Conservation (phyloP, 75 land plant genomes). For the Pinus albicaulis region DNA sequence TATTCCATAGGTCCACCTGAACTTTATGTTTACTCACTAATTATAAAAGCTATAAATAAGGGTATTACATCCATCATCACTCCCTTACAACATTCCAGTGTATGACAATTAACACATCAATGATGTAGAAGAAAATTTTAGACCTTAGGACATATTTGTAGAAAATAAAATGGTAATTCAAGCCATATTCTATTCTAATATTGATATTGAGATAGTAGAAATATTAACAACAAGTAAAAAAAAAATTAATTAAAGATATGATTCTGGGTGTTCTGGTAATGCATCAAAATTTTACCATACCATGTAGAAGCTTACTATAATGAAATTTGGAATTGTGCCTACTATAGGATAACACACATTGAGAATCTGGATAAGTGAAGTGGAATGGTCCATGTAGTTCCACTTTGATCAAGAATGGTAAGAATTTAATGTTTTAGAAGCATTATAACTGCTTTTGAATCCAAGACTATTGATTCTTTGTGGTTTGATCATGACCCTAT, state of each 20-base stretch:
- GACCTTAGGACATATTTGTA: neutral
- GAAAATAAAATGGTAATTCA: neutral
- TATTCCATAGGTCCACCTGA: no score
- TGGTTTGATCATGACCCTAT: slow-evolving; percentile 45
- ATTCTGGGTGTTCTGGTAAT: neutral
- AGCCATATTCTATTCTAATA: neutral
- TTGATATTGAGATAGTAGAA: neutral
- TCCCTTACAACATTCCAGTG: slow-evolving; percentile 57
- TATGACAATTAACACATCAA: neutral
- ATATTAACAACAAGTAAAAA: neutral
- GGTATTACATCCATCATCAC: slow-evolving; percentile 89
- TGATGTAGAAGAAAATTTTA: neutral
- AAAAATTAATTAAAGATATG: neutral
- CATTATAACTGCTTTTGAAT: slow-evolving; percentile 48
- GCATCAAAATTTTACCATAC: slow-evolving; percentile 19
- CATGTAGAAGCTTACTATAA: slow-evolving; percentile 89
- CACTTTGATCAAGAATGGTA: slow-evolving; percentile 46
- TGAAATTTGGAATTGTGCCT: slow-evolving; percentile 74
- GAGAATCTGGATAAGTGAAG: slow-evolving; percentile 47
- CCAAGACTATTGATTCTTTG: slow-evolving; percentile 26
- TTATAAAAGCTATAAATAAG: no score
- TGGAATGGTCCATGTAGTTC: slow-evolving; percentile 70
- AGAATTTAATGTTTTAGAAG: slow-evolving; percentile 74
- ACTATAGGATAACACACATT: slow-evolving; percentile 63
- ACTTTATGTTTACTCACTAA: no score